Evolutionary conservation across 2,329 filamentous ascomycete genomes (phyloP).

Genomic region (Aureobasidium musti): DNA sequence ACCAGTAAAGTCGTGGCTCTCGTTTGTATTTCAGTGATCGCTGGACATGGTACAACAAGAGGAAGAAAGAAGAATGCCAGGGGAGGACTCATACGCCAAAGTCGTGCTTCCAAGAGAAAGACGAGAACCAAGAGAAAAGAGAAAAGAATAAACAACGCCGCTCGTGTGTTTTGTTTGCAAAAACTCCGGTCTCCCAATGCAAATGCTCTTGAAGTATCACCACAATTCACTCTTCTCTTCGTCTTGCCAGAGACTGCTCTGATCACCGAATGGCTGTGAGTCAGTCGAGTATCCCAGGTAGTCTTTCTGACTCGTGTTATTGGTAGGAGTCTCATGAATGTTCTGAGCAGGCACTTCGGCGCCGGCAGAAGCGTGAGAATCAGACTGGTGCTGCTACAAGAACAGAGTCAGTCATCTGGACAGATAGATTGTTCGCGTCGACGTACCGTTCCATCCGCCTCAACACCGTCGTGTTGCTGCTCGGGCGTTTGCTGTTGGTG

Average conservation of each 20-base stretch:
- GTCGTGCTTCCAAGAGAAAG: neutral
- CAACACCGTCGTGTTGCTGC: neutral
- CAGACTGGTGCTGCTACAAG: neutral
- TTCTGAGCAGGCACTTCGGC: neutral
- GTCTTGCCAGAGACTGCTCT: constrained; percentile 39
- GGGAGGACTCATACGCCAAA: neutral
- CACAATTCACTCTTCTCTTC: constrained; percentile 31
- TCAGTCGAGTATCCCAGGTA: constrained; percentile 42
- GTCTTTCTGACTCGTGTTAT: constrained; percentile 32
- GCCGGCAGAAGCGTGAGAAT: neutral
- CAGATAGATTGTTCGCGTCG: neutral
- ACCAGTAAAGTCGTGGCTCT: neutral
- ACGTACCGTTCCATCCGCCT: neutral
- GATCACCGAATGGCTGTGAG: constrained; percentile 35
- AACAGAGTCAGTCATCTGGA: neutral
- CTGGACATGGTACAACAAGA: neutral
- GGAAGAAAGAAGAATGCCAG: neutral
- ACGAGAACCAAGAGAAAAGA: neutral
- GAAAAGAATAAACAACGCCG: neutral
- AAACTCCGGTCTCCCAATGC: constrained; percentile 17
- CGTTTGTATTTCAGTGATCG: neutral
- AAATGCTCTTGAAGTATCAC: constrained; percentile 7
- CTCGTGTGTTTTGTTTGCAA: constrained; percentile 7
- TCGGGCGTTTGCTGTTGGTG: constrained; percentile 40
- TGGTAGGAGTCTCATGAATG: neutral